These are phyloP conservation scores for Podaxis carcinomalis DNA, from an alignment of 768 basidiomycete species.

Conservation along the genomic window DNA sequence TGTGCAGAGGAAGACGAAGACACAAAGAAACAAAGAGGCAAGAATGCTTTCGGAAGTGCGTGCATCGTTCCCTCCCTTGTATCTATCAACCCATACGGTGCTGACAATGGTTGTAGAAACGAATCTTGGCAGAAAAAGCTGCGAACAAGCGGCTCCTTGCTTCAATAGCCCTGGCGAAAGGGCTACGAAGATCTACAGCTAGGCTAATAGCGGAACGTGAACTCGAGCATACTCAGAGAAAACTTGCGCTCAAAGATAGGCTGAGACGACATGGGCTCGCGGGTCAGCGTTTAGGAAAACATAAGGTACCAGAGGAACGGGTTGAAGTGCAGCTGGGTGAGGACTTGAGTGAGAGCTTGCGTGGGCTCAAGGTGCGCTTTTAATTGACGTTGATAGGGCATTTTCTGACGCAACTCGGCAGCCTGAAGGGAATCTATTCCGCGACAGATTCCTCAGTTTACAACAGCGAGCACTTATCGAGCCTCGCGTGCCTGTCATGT, in stretches of 20 bases:
- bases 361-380: slow-evolving; percentile 71
- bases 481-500: slow-evolving; percentile 80
- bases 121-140: slow-evolving; percentile 52
- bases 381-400: background rate
- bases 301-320: slow-evolving; percentile 61
- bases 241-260: slow-evolving; percentile 40
- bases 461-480: slow-evolving; percentile 87
- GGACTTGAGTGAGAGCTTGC: slow-evolving; percentile 79
- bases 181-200: slow-evolving; percentile 40
- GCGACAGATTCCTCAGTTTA: slow-evolving; percentile 82
- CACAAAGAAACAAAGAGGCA: slow-evolving; percentile 64
- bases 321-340: slow-evolving; percentile 90
- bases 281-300: slow-evolving; percentile 77
- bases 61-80: background rate
- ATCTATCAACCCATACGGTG: background rate
- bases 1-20: slow-evolving; percentile 38
- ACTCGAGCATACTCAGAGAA: slow-evolving; percentile 36
- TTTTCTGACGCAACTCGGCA: slow-evolving; percentile 24
- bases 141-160: slow-evolving; percentile 58
- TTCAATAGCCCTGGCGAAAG: slow-evolving; percentile 52
- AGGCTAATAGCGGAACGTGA: slow-evolving; percentile 35
- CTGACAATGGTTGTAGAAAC: slow-evolving; percentile 43
- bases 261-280: slow-evolving; percentile 57
- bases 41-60: slow-evolving; percentile 61
- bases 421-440: slow-evolving; percentile 94